Evolutionary conservation across 75 land plant species (phyloP), one percentile per base, ranked within the genome.

Genomic region (Pinus tabuliformis): DNA sequence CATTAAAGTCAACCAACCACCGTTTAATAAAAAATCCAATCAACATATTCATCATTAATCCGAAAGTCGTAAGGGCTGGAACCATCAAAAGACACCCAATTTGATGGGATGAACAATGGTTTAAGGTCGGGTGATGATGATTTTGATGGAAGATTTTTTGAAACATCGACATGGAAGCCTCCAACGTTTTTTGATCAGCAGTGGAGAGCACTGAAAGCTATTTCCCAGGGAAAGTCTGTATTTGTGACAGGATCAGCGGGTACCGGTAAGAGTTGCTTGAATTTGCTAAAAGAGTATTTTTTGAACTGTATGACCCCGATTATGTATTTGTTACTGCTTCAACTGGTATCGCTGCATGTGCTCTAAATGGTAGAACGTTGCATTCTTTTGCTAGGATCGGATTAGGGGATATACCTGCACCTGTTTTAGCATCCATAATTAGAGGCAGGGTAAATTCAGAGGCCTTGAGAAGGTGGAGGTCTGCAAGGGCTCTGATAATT

Each of bases 181-280:
- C 0, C 0, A 18, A 20, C n/a, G n/a, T 22, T 83, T 30, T 88
- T 85, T n/a, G 18, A 11, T n/a, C 83, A 90, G 77, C 95, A 92
- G 56, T 6, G 62, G 56, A 42, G 58, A 12, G 83, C 89, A 18
- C 57, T 91, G 54, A 30, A 75, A 20, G 86, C 89, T 37, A 82
- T 93, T 16, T 78, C 85, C 9, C 26, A 59, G 49, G 79, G 85
- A 22, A 62, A 83, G 22, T 93, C 93, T 62, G 89, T 93, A n/a
- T 93, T 93, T 75, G 77, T 93, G 16, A 93, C 95, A 3, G 95
- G 95, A n/a, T 90, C 93, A 24, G 93, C 95, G 2, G 95, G 95
- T 37, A 93, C 95, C 14, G 95, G 94, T 2, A 89, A 91, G 75
- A 89, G 89, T 70, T 93, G 73, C 76, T 93, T 42, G 66, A 80